Evolutionary conservation across 139 green algal genomes (phyloP), one percentile per base, ranked within the genome.

Genomic region (Chlamydomonas eustigma): DNA sequence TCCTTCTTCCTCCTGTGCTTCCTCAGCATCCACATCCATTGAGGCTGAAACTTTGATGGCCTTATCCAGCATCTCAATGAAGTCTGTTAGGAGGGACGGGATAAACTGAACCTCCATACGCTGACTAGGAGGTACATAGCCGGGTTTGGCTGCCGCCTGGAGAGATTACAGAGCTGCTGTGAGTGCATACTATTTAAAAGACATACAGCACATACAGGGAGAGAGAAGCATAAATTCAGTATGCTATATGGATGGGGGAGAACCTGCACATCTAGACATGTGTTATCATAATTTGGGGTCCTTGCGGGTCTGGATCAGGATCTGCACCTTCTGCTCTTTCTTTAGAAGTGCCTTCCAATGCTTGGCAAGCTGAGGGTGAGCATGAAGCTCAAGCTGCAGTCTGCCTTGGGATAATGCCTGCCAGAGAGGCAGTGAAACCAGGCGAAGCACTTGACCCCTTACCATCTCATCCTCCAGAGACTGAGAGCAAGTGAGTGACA

Each of bases 391-490:
- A 77, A 98, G 86, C 86, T 97, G 78, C 64, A 93, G 86, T 0
- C 94, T 83, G 0, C 86, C 89, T 1, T 71, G 69, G 2, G 85
- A 93, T 8, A 97, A 87, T 32, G 85, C 74, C 77, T 94, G 85
- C 95, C 95, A 98, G 68, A 97, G 80, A 5, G 89, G 90, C 74
- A 98, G 84, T 4, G 80, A 91, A 22, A 97, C 93, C 28, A 98
- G 82, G 33, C 85, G 85, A 73, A 98, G 82, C 58, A 83, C 83
- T 71, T 86, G 80, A 4, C 34, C 52, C 0, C 93, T 81, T 50
- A 98, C 90, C 72, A 88, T 83, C 80, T 95, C 90, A 50, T 95
- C 83, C 77, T 98, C 95, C 82, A 98, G 82, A 1, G 80, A 90
- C 85, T 93, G 87, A 68, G 92, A 87, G 34, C 37, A 44, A 33